Conservation (phyloP, 345 rosid genomes). For the Gossypium australe region DNA sequence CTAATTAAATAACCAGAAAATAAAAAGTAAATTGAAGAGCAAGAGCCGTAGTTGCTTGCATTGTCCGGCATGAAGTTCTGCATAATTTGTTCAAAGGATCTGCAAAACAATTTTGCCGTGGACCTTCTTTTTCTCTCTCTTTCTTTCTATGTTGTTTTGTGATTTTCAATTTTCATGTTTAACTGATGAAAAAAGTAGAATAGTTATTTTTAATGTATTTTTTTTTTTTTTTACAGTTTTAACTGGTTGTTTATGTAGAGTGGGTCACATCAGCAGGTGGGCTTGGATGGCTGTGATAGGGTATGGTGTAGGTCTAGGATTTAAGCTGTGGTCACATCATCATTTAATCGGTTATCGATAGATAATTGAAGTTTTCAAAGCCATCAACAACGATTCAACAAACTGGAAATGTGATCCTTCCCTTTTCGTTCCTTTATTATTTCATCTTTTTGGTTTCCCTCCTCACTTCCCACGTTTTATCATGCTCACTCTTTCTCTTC, state of each 20-base stretch:
- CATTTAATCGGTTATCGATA: conserved; percentile 16
- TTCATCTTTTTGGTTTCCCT: not conserved
- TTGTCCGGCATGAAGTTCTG: conserved; percentile 26
- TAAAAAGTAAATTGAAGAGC: not conserved
- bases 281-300: conserved; percentile 30
- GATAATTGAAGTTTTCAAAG: conserved; percentile 17
- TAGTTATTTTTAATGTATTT: conserved; percentile 9
- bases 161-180: conserved; percentile 17
- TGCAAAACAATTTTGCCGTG: not conserved
- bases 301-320: conserved; percentile 48
- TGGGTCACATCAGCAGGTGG: conserved; percentile 99
- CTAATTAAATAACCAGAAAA: not conserved
- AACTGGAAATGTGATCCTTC: not conserved
- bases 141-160: conserved; percentile 1
- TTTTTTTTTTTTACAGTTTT: conserved; percentile 39
- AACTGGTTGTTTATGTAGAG: conserved; percentile 72
- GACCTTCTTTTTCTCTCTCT: conserved; percentile 4
- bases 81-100: conserved; percentile 6
- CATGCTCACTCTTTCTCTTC: conserved; percentile 15
- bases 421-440: not conserved
- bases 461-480: not conserved
- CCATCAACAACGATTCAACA: conserved; percentile 1
- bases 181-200: not conserved
- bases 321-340: conserved; percentile 50
- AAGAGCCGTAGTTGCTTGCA: conserved; percentile 28